Conservation (phyloP, 805 yeast species). For the Alloascoidea hylecoeti region DNA sequence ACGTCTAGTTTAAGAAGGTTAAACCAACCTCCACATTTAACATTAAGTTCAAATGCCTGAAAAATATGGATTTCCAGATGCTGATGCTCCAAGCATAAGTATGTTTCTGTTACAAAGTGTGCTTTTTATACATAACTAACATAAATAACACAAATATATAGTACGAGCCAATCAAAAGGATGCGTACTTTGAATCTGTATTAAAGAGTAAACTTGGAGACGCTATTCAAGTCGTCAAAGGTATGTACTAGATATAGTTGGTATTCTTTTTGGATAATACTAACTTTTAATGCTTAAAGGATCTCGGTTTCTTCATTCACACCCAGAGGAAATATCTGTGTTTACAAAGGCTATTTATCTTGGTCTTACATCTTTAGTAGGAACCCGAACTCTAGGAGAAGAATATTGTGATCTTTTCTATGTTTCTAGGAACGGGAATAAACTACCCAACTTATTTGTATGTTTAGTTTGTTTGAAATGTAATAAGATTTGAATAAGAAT, state of each 20-base stretch:
- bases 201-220: conserved; percentile 41
- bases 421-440: conserved; percentile 36
- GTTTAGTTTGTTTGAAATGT: neutral
- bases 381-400: conserved; percentile 83
- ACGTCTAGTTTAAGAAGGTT: too few relatives aligned
- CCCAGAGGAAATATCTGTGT: conserved; percentile 44
- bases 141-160: too few relatives aligned
- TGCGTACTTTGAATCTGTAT: conserved; percentile 44
- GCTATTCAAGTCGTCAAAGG: conserved; percentile 34
- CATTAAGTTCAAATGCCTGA: neutral
- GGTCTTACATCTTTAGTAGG: conserved; percentile 63
- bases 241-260: conserved; percentile 3
- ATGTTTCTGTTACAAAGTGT: neutral
- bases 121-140: neutral
- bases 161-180: conserved; percentile 91
- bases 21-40: too few relatives aligned
- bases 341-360: conserved; percentile 51
- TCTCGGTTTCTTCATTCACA: conserved; percentile 45
- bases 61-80: conserved; percentile 1
- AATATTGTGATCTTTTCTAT: conserved; percentile 72
- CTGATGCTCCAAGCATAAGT: conserved; percentile 1
- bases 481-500: neutral
- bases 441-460: neutral
- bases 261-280: neutral
- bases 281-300: conserved; percentile 11